Evolutionary conservation across 768 basidiomycete species (phyloP).

Genomic region (Suillus variegatus): DNA sequence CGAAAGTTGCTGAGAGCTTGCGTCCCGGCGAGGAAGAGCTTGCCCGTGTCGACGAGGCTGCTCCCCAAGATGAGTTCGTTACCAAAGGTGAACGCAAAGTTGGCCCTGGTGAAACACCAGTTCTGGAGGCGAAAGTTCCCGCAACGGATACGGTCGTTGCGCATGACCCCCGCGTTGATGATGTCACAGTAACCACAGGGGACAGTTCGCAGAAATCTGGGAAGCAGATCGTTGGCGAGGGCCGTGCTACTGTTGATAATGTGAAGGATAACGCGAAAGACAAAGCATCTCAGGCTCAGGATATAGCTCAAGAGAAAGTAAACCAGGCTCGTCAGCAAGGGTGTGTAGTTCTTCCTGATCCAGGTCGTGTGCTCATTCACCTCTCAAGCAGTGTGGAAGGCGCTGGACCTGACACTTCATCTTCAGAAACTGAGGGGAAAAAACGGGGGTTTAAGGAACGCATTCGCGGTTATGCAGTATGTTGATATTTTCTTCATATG

Average conservation of each 20-base stretch:
- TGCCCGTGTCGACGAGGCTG: slow-evolving; percentile 66
- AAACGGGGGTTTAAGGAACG: slow-evolving; percentile 35
- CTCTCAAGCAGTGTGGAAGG: slow-evolving; percentile 29
- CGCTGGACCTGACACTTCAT: slow-evolving; percentile 6
- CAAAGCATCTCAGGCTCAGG: slow-evolving; percentile 6
- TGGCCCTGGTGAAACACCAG: slow-evolving; percentile 47
- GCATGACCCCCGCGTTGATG: slow-evolving; percentile 55
- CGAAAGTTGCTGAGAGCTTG: slow-evolving; percentile 67
- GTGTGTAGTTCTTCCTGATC: slow-evolving; percentile 14
- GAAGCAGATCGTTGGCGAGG: slow-evolving; percentile 23
- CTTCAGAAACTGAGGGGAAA: slow-evolving; percentile 38
- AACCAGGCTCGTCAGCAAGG: slow-evolving; percentile 6
- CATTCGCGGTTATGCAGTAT: slow-evolving; percentile 30
- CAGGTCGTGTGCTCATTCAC: slow-evolving; percentile 6
- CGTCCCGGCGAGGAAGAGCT: slow-evolving; percentile 68
- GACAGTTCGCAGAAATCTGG: slow-evolving; percentile 36
- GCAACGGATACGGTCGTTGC: slow-evolving; percentile 41
- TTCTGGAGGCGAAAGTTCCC: slow-evolving; percentile 48
- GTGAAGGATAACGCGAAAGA: slow-evolving; percentile 15
- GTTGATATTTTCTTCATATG: slow-evolving; percentile 1
- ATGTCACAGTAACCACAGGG: slow-evolving; percentile 32
- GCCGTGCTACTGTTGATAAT: slow-evolving; percentile 15
- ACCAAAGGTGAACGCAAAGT: slow-evolving; percentile 44
- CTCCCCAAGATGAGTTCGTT: slow-evolving; percentile 67
- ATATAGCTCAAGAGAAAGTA: slow-evolving; percentile 11